These are phyloP conservation scores for Coprinopsis sp. DNA, from an alignment of 768 basidiomycete genomes.

Conservation along the genomic window DNA sequence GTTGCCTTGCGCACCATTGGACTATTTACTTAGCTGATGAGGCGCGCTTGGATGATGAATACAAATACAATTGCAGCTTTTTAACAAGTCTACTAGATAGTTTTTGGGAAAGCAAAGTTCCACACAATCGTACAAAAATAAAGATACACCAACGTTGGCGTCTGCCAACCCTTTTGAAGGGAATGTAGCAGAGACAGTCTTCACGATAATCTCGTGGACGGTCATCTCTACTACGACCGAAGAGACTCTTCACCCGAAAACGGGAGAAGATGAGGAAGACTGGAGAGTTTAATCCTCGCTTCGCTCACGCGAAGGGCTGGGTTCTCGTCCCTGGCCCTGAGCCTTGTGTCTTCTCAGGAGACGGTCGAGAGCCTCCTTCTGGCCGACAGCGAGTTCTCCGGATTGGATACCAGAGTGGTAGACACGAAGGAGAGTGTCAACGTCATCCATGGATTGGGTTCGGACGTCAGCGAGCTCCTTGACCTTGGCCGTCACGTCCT, in stretches of 20 bases:
- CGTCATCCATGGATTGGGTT: constrained; percentile 99
- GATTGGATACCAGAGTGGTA: constrained; percentile 93
- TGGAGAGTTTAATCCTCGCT: constrained; percentile 15
- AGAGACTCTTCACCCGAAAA: background rate
- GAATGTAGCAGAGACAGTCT: too few relatives aligned
- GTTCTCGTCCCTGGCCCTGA: constrained; percentile 23
- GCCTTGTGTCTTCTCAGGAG: constrained; percentile 75
- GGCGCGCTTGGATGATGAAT: too few relatives aligned
- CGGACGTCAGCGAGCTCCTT: constrained; percentile 98
- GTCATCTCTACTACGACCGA: too few relatives aligned
- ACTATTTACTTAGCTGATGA: too few relatives aligned
- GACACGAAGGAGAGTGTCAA: constrained; percentile 92
- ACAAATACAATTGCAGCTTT: too few relatives aligned
- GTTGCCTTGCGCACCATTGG: too few relatives aligned
- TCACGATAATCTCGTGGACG: too few relatives aligned
- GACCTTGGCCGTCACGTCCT: constrained; percentile 98
- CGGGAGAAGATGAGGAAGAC: background rate
- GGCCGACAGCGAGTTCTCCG: constrained; percentile 90
- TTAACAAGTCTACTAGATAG: too few relatives aligned
- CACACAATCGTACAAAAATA: too few relatives aligned
- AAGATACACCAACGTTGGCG: too few relatives aligned
- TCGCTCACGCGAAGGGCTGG: constrained; percentile 22
- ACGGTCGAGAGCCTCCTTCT: constrained; percentile 85
- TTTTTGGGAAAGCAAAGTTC: too few relatives aligned
- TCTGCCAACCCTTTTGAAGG: too few relatives aligned